Evolutionary conservation across 106 monocot genomes (phyloP), one percentile per base, ranked within the genome.

Genomic region (Dendrobium catenatum): DNA sequence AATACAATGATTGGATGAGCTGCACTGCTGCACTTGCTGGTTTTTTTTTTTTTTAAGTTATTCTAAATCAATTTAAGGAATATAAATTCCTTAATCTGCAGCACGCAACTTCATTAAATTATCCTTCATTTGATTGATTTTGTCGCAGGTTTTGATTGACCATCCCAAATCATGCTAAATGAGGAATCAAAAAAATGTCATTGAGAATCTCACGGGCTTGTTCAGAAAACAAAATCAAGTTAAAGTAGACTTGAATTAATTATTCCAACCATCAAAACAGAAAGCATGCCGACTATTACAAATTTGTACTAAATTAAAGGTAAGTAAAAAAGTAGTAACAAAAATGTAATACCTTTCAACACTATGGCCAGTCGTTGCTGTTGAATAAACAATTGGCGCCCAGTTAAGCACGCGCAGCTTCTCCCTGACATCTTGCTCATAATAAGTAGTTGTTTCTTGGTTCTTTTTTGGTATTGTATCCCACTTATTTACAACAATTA

Each of bases 401-500:
- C 98, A 99, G 80, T 88, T 59, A 72, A 99, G 92, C 43, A 80
- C 42, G 2, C 95, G 93, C 40, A 99, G 91, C 93, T 99, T 99
- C 80, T 95, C 89, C 74, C 93, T 88, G 31, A 99, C 93, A 89
- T 99, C 98, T 86, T 93, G 85, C 48, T 95, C 98, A 85, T 99
- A 99, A 77, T 90, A 82, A 26, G 76, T 85, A 64, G 91, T 86
- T 64, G 93, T 93, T 51, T 95, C 80, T 10, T 95, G 88, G 48
- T 91, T 95, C 79, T 99, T 99, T 55, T 93, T 90, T 79, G 98
- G 93, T 86, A 99, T 93, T 9, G 95, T 99, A 77, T 95, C 98
- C 95, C 95, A 99, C 86, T 99, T 95, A 78, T 95, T 99, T 33
- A 99, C 92, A 82, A 99, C 98, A 76, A 99, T 90, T 10, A 95